These are phyloP conservation scores for Irpex sp. DNA, from an alignment of 1,284 basidiomycete genomes.

Conservation along the genomic window DNA sequence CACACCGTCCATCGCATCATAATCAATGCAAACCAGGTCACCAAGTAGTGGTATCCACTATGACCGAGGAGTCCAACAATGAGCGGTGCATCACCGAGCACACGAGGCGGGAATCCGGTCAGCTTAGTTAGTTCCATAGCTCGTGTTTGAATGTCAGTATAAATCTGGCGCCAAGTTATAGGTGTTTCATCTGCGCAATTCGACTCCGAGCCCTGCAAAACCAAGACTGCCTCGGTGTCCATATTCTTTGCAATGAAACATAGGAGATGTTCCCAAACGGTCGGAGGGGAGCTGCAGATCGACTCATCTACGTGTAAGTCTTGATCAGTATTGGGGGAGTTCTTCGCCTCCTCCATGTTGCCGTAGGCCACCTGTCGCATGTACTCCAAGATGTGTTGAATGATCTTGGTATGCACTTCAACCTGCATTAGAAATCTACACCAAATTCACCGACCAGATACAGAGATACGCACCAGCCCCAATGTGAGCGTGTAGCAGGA, in stretches of 20 bases:
- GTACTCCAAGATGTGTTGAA: too few relatives aligned
- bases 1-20: conserved; percentile 1
- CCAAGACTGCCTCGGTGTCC: not conserved
- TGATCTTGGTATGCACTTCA: too few relatives aligned
- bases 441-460: too few relatives aligned
- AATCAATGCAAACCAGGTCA: conserved; percentile 2
- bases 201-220: not conserved
- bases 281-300: too few relatives aligned
- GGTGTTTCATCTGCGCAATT: not conserved
- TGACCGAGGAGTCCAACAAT: not conserved
- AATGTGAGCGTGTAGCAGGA: too few relatives aligned
- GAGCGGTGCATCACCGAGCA: not conserved
- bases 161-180: not conserved
- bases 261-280: not conserved
- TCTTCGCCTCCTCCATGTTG: too few relatives aligned
- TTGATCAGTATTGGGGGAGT: too few relatives aligned
- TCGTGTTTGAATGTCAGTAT: not conserved
- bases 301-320: too few relatives aligned
- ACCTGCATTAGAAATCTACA: too few relatives aligned
- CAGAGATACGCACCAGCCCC: too few relatives aligned
- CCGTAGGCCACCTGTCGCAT: too few relatives aligned
- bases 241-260: not conserved
- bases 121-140: not conserved
- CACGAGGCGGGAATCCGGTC: not conserved
- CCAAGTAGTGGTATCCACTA: not conserved